These are phyloP conservation scores for Prunus mume DNA, from an alignment of 306 rosid species.

Conservation along the genomic window DNA sequence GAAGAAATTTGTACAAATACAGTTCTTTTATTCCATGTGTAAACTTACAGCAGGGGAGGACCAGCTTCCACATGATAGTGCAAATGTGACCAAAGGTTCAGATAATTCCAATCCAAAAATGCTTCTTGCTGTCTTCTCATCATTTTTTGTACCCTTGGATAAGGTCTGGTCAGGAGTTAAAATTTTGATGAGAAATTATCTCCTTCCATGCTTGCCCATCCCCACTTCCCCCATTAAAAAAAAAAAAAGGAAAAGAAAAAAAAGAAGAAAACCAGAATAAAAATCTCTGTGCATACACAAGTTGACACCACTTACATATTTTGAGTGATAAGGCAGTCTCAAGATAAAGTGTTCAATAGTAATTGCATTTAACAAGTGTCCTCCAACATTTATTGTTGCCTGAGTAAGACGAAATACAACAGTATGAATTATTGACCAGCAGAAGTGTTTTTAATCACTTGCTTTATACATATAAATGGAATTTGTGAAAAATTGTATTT, in stretches of 20 bases:
- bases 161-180: constrained; percentile 48
- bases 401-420: constrained; percentile 34
- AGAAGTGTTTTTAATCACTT: not conserved
- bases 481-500: not conserved
- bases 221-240: too few relatives aligned
- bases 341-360: constrained; percentile 88
- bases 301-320: constrained; percentile 64
- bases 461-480: not conserved
- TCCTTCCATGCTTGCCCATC: constrained; percentile 5
- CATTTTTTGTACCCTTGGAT: constrained; percentile 58
- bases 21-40: not conserved
- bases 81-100: constrained; percentile 94
- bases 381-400: constrained; percentile 86
- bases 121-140: constrained; percentile 71
- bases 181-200: constrained; percentile 14
- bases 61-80: constrained; percentile 97
- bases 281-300: constrained; percentile 3
- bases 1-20: not conserved
- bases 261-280: not conserved
- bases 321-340: constrained; percentile 87
- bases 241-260: not conserved
- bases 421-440: constrained; percentile 16
- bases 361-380: constrained; percentile 70
- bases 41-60: constrained; percentile 96
- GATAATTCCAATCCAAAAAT: constrained; percentile 73